phyloP scores from a whole-genome alignment of 2,329 filamentous ascomycete genomes.

The Pseudodiploospora longispora region DNA sequence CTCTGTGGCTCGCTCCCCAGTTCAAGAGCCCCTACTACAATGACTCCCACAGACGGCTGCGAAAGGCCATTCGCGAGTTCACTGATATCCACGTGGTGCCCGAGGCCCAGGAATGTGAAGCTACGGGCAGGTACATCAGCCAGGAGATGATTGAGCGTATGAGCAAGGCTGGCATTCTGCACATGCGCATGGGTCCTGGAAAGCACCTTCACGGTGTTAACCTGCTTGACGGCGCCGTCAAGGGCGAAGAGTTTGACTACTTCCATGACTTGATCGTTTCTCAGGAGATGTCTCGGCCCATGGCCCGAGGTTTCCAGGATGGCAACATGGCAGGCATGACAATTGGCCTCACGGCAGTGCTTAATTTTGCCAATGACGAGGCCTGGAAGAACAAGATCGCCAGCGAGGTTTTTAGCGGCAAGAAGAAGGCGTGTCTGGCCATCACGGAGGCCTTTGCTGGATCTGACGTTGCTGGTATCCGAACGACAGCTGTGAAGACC shows the following conservation, averaged over 20 bases:
- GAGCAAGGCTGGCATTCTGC: slow-evolving; percentile 64
- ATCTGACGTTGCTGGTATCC: slow-evolving; percentile 66
- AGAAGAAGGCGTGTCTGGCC: slow-evolving; percentile 82
- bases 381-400: slow-evolving; percentile 58
- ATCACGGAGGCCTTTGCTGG: slow-evolving; percentile 87
- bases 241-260: slow-evolving; percentile 78
- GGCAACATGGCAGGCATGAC: slow-evolving; percentile 83
- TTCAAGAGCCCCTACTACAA: slow-evolving; percentile 78
- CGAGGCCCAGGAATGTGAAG: slow-evolving; percentile 70
- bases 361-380: slow-evolving; percentile 67
- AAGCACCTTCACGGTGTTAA: slow-evolving; percentile 68
- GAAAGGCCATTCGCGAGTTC: slow-evolving; percentile 64
- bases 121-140: slow-evolving; percentile 61
- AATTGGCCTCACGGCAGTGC: slow-evolving; percentile 70
- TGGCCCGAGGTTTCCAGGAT: slow-evolving; percentile 75
- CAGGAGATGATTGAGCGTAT: slow-evolving; percentile 70
- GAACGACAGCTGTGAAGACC: slow-evolving; percentile 71
- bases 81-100: slow-evolving; percentile 62
- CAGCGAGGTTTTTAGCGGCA: slow-evolving; percentile 65
- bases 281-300: slow-evolving; percentile 65
- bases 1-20: slow-evolving; percentile 68
- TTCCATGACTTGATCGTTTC: slow-evolving; percentile 73
- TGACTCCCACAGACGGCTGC: slow-evolving; percentile 62
- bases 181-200: slow-evolving; percentile 77
- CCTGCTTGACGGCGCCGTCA: slow-evolving; percentile 60